phyloP scores from a whole-genome alignment of 805 yeast species.

The Zygotorulaspora danielsina region DNA sequence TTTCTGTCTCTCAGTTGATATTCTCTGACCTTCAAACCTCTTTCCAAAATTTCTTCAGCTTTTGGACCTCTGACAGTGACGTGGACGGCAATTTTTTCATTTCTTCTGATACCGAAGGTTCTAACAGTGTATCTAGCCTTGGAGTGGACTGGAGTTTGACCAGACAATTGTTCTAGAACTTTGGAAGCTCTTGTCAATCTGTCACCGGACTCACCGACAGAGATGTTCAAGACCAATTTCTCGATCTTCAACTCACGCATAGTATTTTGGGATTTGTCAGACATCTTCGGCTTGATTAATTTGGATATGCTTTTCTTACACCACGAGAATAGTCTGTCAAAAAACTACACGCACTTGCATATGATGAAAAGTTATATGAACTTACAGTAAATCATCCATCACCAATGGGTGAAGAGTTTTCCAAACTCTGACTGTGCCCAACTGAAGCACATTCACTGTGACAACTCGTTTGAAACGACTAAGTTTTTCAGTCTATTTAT shows the following conservation, averaged over 20 bases:
- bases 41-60: constrained; percentile 98
- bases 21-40: constrained; percentile 99
- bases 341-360: neutral
- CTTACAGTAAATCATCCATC: too few species aligned
- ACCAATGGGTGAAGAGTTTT: constrained; percentile 1
- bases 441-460: too few species aligned
- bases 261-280: constrained; percentile 73
- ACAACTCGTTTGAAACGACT: neutral
- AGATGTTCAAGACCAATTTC: constrained; percentile 98
- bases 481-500: neutral
- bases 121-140: constrained; percentile 99
- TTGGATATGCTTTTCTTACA: constrained; percentile 4
- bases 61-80: constrained; percentile 99
- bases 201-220: constrained; percentile 99
- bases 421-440: constrained; percentile 1
- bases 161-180: constrained; percentile 99
- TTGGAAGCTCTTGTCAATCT: constrained; percentile 99
- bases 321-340: neutral
- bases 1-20: constrained; percentile 91
- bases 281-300: constrained; percentile 36
- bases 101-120: constrained; percentile 99
- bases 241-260: constrained; percentile 99
- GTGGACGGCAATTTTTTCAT: constrained; percentile 99
- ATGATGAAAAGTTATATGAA: too few species aligned
- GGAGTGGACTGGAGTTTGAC: constrained; percentile 99